Conservation (phyloP, 2,329 filamentous ascomycete species). For the Scedosporium minutisporum region DNA sequence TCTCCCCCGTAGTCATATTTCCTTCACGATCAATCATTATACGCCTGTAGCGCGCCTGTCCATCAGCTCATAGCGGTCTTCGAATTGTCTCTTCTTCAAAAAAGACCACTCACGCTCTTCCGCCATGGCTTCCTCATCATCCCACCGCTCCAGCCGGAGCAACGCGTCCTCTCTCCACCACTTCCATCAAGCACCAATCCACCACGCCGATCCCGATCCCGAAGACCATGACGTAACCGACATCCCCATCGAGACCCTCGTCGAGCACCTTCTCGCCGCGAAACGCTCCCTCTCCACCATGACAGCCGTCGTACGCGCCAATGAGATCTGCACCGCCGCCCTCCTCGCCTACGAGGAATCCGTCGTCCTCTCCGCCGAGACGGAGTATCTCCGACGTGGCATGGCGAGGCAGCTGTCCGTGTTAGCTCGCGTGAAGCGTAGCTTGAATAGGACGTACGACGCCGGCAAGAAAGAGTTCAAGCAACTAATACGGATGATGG, state of each 20-base stretch:
- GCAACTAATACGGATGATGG: conserved; percentile 53
- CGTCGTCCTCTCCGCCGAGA: conserved; percentile 61
- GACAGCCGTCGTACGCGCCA: conserved; percentile 71
- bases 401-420: conserved; percentile 47
- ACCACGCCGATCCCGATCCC: not conserved
- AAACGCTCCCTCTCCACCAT: conserved; percentile 83
- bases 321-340: conserved; percentile 72
- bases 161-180: not conserved
- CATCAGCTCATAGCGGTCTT: too few species aligned
- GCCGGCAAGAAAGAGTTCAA: conserved; percentile 50
- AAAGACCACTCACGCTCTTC: not conserved
- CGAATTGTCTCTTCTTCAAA: not conserved
- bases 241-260: conserved; percentile 52
- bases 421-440: conserved; percentile 39
- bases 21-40: not conserved
- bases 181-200: not conserved
- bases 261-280: conserved; percentile 74
- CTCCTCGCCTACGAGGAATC: conserved; percentile 69
- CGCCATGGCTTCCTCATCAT: not conserved
- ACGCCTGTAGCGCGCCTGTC: not conserved
- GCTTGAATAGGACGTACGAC: conserved; percentile 46
- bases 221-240: not conserved
- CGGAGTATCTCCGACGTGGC: conserved; percentile 55
- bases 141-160: conserved; percentile 4
- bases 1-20: not conserved